Evolutionary conservation across 805 yeast genomes (phyloP).

Genomic region (Ogataea trehaloabstinens): DNA sequence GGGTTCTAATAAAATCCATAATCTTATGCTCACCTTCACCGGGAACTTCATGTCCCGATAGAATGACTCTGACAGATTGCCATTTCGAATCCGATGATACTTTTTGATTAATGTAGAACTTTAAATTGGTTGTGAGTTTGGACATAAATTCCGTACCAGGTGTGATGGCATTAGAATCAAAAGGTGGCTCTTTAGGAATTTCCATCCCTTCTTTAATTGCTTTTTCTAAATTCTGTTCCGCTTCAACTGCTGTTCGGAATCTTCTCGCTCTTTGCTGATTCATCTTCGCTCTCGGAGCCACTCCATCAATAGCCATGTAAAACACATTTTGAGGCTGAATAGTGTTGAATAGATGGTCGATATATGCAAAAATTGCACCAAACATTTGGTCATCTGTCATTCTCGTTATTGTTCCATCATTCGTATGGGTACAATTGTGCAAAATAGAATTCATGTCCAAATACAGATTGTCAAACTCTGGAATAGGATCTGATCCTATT

Average conservation of each 20-base stretch:
- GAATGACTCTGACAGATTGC: slow-evolving; percentile 72
- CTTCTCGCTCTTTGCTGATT: slow-evolving; percentile 96
- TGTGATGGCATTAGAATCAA: slow-evolving; percentile 89
- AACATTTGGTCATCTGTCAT: slow-evolving; percentile 89
- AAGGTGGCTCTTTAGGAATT: slow-evolving; percentile 79
- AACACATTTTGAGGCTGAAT: slow-evolving; percentile 84
- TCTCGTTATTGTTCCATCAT: slow-evolving; percentile 57
- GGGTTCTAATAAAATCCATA: slow-evolving; percentile 83
- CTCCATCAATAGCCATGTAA: slow-evolving; percentile 98
- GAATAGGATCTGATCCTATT: slow-evolving; percentile 68
- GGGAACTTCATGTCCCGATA: slow-evolving; percentile 95
- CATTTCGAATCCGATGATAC: slow-evolving; percentile 83
- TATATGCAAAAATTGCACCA: slow-evolving; percentile 88
- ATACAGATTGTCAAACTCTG: slow-evolving; percentile 92
- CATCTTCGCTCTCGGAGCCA: slow-evolving; percentile 98
- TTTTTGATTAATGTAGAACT: slow-evolving; percentile 85
- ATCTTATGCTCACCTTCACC: slow-evolving; percentile 99
- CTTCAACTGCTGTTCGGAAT: slow-evolving; percentile 90
- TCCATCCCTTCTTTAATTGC: slow-evolving; percentile 73
- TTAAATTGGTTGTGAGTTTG: slow-evolving; percentile 73
- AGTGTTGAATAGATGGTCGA: slow-evolving; percentile 86
- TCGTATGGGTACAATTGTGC: slow-evolving; percentile 90
- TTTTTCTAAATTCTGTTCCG: slow-evolving; percentile 72
- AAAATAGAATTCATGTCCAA: slow-evolving; percentile 97
- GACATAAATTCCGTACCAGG: slow-evolving; percentile 98